phyloP scores from a whole-genome alignment of 1,284 basidiomycete species.

The Rugosomyces carneus region DNA sequence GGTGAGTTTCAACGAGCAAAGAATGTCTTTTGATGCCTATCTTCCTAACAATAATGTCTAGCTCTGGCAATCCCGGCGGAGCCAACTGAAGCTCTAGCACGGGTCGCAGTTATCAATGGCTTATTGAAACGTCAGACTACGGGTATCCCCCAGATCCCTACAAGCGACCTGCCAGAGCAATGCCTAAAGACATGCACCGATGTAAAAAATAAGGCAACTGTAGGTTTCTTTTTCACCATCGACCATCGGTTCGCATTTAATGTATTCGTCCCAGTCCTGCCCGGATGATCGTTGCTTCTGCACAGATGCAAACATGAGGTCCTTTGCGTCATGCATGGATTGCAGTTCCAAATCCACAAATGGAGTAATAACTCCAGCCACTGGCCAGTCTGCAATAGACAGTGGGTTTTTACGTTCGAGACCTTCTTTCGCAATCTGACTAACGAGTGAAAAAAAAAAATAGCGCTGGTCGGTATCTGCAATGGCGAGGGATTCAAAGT shows the following conservation, averaged over 20 bases:
- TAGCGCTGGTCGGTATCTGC: background rate
- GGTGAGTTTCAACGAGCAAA: too few relatives aligned
- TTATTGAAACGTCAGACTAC: background rate
- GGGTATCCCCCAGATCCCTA: background rate
- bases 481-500: background rate
- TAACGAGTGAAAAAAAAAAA: too few relatives aligned
- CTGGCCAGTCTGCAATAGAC: slow-evolving; percentile 1
- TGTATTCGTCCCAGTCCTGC: background rate
- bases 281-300: background rate
- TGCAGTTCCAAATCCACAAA: background rate
- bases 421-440: background rate
- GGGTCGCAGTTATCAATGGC: background rate
- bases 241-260: background rate
- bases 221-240: too few relatives aligned
- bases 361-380: background rate
- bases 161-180: background rate
- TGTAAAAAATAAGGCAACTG: background rate
- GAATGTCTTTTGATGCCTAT: too few relatives aligned
- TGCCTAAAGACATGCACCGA: background rate
- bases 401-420: background rate
- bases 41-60: background rate
- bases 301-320: background rate
- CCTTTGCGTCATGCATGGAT: slow-evolving; percentile 1
- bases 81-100: background rate
- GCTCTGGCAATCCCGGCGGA: background rate